Base-by-base conservation (phyloP, 768 basidiomycete genomes). In the Neoboletus brunneissimus region DNA sequence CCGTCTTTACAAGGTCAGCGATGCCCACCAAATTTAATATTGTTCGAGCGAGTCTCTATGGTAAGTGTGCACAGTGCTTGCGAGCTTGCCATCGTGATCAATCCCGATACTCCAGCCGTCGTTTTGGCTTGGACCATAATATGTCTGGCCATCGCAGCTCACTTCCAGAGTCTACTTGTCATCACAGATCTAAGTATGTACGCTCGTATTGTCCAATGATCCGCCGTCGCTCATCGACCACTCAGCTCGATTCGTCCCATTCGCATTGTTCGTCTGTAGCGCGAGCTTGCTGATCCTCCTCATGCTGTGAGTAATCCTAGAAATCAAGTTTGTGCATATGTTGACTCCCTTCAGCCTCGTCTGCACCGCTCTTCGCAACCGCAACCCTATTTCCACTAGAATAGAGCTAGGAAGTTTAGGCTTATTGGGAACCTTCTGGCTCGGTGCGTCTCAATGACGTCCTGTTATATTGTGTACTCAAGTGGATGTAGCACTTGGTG, bases 231-330 rank as follows among this genome's bases (percentile, higher is more conserved):
- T 63, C 32, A 51, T 48, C 37, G 53, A 44, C 22, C 44, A 31
- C 52, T 9, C 64, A 93, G 91, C 91, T 75, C 89, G 86, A 75
- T 93, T 92, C 68, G 85, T 93, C 38, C 91, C 91, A 18, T 89
- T 91, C 67, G 86, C 91, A 51, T 81, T 93, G 67, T 92, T 92
- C 63, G 88, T 91, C 43, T 88, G 85, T 65, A 79, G 79, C 41
- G 82, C 81, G 37, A 89, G 87, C 66, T 67, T 91, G 67, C 71
- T 89, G 60, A 81, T 91, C 63, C 79, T 91, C 49, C 61, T 83
- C 41, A 72, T 82, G 53, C 79, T 93, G 89, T 89, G 61, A 66
- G 86, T 78, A 31, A 38, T 47, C 12, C 15, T 20, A 5, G 18
- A 16, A 32, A 35, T 60, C 16, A 63, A 48, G 18, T n/a, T 4